Conservation (phyloP, 331 rosid species). For the Quercus tomentella region DNA sequence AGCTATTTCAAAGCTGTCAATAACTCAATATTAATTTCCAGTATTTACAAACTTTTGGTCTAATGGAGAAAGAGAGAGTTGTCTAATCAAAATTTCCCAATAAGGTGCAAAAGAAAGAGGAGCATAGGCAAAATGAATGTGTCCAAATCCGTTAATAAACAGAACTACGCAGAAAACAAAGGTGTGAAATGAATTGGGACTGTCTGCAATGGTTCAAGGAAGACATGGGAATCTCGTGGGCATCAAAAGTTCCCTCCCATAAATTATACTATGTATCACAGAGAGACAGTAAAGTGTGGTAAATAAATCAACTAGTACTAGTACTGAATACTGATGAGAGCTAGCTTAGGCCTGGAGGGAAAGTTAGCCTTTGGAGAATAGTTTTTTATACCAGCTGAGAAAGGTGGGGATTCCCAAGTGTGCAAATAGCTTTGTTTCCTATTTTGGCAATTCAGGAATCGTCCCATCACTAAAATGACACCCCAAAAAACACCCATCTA, state of each 20-base stretch:
- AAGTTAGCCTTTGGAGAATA: constrained; percentile 19
- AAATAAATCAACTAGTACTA: background rate
- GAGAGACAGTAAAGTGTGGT: background rate
- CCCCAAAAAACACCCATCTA: constrained; percentile 31
- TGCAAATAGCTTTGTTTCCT: constrained; percentile 38
- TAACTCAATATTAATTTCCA: too few relatives aligned
- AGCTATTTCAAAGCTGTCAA: too few relatives aligned
- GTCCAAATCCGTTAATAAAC: constrained; percentile 60
- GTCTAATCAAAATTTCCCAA: constrained; percentile 39
- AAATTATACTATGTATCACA: background rate
- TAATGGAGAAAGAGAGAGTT: constrained; percentile 2
- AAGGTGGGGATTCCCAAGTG: constrained; percentile 48
- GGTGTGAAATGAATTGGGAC: constrained; percentile 24
- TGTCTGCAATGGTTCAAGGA: constrained; percentile 10
- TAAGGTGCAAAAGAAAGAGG: constrained; percentile 26
- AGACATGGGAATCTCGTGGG: constrained; percentile 41
- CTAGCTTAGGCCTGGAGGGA: background rate
- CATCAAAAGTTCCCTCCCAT: background rate
- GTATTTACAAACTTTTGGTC: too few relatives aligned
- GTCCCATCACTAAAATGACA: constrained; percentile 68
- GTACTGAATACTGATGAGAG: background rate
- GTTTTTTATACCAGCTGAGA: constrained; percentile 51
- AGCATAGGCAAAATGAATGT: constrained; percentile 45
- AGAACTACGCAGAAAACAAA: constrained; percentile 35
- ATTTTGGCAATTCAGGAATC: constrained; percentile 50